Percentiles rank a stretch among this genome's conserved stretches.
Evolutionary conservation across 1,284 basidiomycete species (phyloP).

Genomic region (Trichosporon asahii): DNA sequence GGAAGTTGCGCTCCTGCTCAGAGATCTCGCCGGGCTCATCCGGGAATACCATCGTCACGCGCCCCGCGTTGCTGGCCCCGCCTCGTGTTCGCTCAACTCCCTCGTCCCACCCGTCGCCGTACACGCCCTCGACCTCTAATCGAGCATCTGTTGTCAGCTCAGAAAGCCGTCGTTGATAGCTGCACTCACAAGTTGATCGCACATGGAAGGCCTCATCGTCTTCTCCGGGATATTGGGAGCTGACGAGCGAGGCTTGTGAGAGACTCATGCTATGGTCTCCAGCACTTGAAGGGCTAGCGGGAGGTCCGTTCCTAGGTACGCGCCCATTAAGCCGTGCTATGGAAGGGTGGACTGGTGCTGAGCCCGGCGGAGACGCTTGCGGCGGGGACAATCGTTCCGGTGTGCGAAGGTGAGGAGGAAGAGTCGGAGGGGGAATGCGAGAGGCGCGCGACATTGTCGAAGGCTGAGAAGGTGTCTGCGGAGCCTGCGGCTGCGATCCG

Average conservation of each 20-base stretch:
- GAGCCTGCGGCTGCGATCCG: not conserved
- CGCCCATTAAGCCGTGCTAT: slow-evolving; percentile 9
- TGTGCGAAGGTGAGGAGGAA: not conserved
- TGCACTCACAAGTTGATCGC: slow-evolving; percentile 63
- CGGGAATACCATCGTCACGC: slow-evolving; percentile 57
- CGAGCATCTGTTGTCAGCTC: slow-evolving; percentile 59
- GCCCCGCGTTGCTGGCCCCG: slow-evolving; percentile 53
- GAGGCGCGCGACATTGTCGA: not conserved
- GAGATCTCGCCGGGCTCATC: slow-evolving; percentile 45
- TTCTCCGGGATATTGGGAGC: slow-evolving; percentile 56
- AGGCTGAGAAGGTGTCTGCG: not conserved
- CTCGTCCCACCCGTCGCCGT: slow-evolving; percentile 85
- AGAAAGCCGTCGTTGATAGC: not conserved
- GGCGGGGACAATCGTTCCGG: slow-evolving; percentile 3
- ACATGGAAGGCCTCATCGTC: slow-evolving; percentile 82
- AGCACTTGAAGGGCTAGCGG: not conserved
- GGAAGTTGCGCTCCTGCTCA: slow-evolving; percentile 61
- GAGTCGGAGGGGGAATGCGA: not conserved
- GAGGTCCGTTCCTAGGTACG: not conserved
- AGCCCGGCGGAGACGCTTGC: not conserved
- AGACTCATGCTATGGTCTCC: slow-evolving; percentile 9
- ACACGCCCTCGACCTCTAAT: slow-evolving; percentile 76
- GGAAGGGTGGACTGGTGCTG: not conserved
- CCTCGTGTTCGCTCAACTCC: slow-evolving; percentile 89
- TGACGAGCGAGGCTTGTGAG: slow-evolving; percentile 16